Evolutionary conservation across 2,329 filamentous ascomycete species (phyloP).

Genomic region (Colletotrichum eremochloae): DNA sequence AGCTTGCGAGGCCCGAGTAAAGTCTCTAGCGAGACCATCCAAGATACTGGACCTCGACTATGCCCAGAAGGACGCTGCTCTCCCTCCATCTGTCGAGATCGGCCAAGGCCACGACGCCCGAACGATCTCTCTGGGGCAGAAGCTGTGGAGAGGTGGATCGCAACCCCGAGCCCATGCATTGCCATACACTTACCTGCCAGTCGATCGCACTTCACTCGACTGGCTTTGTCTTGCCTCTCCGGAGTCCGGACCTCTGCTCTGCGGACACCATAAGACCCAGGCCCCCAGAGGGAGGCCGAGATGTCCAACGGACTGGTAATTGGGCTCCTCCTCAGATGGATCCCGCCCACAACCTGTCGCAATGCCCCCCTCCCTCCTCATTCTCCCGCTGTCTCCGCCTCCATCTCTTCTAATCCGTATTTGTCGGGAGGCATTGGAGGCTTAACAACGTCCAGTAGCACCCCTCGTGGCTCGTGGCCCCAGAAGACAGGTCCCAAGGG

Average conservation of each 20-base stretch:
- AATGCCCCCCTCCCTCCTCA: background rate
- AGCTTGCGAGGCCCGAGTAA: slow-evolving; percentile 1
- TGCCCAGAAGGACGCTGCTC: background rate
- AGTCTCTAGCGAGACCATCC: slow-evolving; percentile 14
- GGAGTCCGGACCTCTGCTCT: slow-evolving; percentile 10
- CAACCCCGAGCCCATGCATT: background rate
- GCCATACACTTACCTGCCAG: background rate
- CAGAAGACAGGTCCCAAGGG: slow-evolving; percentile 4
- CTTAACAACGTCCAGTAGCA: slow-evolving; percentile 6
- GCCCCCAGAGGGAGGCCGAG: background rate
- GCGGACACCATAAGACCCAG: slow-evolving; percentile 11
- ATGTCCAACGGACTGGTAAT: slow-evolving; percentile 12
- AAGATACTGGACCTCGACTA: slow-evolving; percentile 15
- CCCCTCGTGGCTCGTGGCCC: slow-evolving; percentile 11
- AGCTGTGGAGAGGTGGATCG: slow-evolving; percentile 26
- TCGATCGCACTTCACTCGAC: background rate
- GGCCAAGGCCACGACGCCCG: slow-evolving; percentile 31
- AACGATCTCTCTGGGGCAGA: slow-evolving; percentile 31
- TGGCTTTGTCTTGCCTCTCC: slow-evolving; percentile 12
- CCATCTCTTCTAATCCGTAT: slow-evolving; percentile 2
- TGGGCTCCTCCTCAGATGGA: slow-evolving; percentile 12
- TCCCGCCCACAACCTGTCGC: background rate
- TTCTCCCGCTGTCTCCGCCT: slow-evolving; percentile 1
- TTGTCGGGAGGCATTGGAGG: slow-evolving; percentile 3
- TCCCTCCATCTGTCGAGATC: slow-evolving; percentile 18